A percentile compares a stretch with the other conserved stretches of the same genome.
phyloP scores from a whole-genome alignment of 805 yeast genomes.

The Candida fluviatilis region DNA sequence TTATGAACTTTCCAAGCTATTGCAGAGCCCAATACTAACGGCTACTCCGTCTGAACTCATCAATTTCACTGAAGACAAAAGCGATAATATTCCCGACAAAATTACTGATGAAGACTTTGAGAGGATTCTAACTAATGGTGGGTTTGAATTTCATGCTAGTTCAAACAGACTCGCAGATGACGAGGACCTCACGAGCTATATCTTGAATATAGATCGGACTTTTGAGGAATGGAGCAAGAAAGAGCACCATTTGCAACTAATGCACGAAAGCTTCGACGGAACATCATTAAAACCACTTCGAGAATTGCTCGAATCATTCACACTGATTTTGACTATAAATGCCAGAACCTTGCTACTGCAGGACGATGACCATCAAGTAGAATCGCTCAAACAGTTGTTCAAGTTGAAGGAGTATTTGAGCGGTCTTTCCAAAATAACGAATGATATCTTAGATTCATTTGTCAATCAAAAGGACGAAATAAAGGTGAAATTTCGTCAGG shows the following conservation, averaged over 20 bases:
- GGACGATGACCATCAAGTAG: background rate
- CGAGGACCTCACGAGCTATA: slow-evolving; percentile 22
- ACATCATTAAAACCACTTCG: slow-evolving; percentile 3
- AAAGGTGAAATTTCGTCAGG: slow-evolving; percentile 18
- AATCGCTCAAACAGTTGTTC: slow-evolving; percentile 11
- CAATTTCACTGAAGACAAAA: slow-evolving; percentile 1
- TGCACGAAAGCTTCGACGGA: slow-evolving; percentile 1
- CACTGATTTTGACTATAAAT: background rate
- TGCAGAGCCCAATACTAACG: slow-evolving; percentile 2
- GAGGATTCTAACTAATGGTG: slow-evolving; percentile 16
- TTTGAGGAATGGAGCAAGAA: slow-evolving; percentile 11
- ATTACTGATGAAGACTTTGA: slow-evolving; percentile 10
- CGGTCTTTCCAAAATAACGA: slow-evolving; percentile 14
- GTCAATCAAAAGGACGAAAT: slow-evolving; percentile 13
- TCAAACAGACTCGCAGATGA: slow-evolving; percentile 13
- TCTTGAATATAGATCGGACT: slow-evolving; percentile 24
- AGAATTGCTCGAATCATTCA: slow-evolving; percentile 2
- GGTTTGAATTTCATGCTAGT: slow-evolving; percentile 13
- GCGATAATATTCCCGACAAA: background rate
- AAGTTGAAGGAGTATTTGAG: slow-evolving; percentile 16
- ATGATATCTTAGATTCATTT: slow-evolving; percentile 17
- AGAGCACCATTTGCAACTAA: background rate
- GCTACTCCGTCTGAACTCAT: background rate
- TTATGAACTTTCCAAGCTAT: background rate
- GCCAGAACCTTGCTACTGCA: background rate